Conservation (phyloP, 768 basidiomycete species). For the Lactifluus volemus region DNA sequence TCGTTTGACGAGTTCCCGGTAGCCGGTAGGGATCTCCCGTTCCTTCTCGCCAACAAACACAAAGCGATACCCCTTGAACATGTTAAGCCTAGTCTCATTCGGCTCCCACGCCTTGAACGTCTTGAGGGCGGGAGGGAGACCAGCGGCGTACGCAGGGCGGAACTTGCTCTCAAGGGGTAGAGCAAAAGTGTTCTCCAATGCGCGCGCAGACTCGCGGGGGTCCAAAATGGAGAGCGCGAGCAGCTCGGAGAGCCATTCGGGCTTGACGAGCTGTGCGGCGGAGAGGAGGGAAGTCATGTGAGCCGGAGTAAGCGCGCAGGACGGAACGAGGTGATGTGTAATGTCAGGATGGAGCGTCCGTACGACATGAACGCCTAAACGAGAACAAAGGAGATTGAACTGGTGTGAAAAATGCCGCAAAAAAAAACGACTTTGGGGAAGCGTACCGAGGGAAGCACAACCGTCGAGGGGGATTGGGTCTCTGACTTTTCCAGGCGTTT, state of each 20-base stretch:
- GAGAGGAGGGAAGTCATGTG: slow-evolving; percentile 54
- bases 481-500: slow-evolving; percentile 22
- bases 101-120: slow-evolving; percentile 55
- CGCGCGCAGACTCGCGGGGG: slow-evolving; percentile 25
- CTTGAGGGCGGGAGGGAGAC: slow-evolving; percentile 41
- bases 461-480: slow-evolving; percentile 20
- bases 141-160: slow-evolving; percentile 47
- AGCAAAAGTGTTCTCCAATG: slow-evolving; percentile 42
- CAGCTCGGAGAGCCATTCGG: slow-evolving; percentile 59
- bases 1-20: slow-evolving; percentile 45
- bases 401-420: not conserved
- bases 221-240: slow-evolving; percentile 40
- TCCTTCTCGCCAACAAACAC: slow-evolving; percentile 51
- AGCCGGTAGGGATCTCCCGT: slow-evolving; percentile 38
- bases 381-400: not conserved
- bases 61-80: slow-evolving; percentile 49
- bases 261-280: slow-evolving; percentile 49
- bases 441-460: slow-evolving; percentile 42
- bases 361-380: slow-evolving; percentile 48
- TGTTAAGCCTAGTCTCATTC: slow-evolving; percentile 48
- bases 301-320: slow-evolving; percentile 39
- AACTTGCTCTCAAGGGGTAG: slow-evolving; percentile 48
- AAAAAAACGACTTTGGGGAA: not conserved
- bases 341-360: slow-evolving; percentile 36
- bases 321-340: slow-evolving; percentile 57